Percentiles rank a stretch among this genome's conserved stretches.
Conservation (phyloP, 306 rosid genomes). For the Hylodesmum podocarpum region DNA sequence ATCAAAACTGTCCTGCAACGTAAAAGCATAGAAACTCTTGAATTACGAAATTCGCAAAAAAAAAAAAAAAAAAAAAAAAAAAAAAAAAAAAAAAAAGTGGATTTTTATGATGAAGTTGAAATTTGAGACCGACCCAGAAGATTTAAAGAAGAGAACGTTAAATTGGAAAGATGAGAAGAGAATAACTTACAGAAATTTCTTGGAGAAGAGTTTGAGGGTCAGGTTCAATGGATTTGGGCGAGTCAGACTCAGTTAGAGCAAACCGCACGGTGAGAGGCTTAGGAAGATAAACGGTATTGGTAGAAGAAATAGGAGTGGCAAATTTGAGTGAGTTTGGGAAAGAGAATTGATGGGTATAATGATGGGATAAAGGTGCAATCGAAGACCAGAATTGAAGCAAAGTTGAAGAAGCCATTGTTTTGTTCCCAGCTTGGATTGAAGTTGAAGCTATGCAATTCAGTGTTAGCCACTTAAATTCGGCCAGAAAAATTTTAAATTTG, state of each 20-base stretch:
- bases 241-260: slow-evolving; percentile 74
- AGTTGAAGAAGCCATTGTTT: slow-evolving; percentile 67
- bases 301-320: slow-evolving; percentile 21
- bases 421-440: not conserved
- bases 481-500: slow-evolving; percentile 1
- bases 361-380: slow-evolving; percentile 34
- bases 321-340: slow-evolving; percentile 40
- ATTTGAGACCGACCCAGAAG: not conserved
- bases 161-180: not conserved
- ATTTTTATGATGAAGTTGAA: not conserved
- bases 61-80: too few relatives aligned
- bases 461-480: slow-evolving; percentile 37
- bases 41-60: not conserved
- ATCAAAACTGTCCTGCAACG: slow-evolving; percentile 71
- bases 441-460: not conserved
- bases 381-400: slow-evolving; percentile 45
- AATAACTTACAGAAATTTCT: slow-evolving; percentile 56
- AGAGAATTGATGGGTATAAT: slow-evolving; percentile 29
- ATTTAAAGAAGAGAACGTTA: not conserved
- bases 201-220: slow-evolving; percentile 59
- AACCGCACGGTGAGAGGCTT: slow-evolving; percentile 45
- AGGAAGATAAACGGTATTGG: slow-evolving; percentile 10
- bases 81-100: not conserved
- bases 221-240: slow-evolving; percentile 60
- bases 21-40: not conserved